Conservation (phyloP, 805 yeast genomes). For the Kazachstania bromeliacearum region DNA sequence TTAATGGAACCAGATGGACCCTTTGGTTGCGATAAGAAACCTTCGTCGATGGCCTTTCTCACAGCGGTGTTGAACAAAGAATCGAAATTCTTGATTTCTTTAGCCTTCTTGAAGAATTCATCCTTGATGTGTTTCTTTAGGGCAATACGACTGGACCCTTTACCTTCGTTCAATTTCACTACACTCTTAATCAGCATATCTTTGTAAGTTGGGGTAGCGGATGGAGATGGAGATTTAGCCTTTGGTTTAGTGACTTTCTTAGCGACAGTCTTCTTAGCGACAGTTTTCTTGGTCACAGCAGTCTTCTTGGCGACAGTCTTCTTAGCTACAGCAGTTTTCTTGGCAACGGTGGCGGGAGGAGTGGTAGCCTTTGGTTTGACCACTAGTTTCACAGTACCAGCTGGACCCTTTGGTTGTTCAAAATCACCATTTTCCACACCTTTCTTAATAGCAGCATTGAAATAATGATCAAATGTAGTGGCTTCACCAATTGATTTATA, state of each 20-base stretch:
- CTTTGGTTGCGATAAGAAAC: conserved; percentile 74
- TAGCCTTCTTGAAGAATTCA: conserved; percentile 42
- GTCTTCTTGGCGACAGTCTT: conserved; percentile 21
- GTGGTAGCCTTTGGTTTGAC: conserved; percentile 12
- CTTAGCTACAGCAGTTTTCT: conserved; percentile 20
- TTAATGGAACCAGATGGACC: conserved; percentile 45
- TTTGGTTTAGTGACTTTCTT: conserved; percentile 3
- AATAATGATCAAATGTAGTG: conserved; percentile 61
- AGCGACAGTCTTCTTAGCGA: conserved; percentile 3
- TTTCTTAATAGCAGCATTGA: conserved; percentile 69
- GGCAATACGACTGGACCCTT: conserved; percentile 78
- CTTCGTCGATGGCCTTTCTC: conserved; percentile 73
- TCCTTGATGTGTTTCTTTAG: conserved; percentile 68
- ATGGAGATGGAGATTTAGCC: conserved; percentile 1
- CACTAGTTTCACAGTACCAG: conserved; percentile 67
- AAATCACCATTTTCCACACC: conserved; percentile 74
- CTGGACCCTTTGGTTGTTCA: conserved; percentile 79
- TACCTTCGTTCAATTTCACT: conserved; percentile 64
- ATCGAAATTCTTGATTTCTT: conserved; percentile 58
- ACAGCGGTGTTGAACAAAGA: conserved; percentile 58
- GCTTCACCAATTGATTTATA: conserved; percentile 47
- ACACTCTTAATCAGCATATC: conserved; percentile 46
- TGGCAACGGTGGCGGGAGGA: conserved; percentile 16
- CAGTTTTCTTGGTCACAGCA: conserved; percentile 13
- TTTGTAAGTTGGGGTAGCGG: conserved; percentile 16